phyloP scores from a whole-genome alignment of 2,329 filamentous ascomycete species.

The Xylariaceae sp. region DNA sequence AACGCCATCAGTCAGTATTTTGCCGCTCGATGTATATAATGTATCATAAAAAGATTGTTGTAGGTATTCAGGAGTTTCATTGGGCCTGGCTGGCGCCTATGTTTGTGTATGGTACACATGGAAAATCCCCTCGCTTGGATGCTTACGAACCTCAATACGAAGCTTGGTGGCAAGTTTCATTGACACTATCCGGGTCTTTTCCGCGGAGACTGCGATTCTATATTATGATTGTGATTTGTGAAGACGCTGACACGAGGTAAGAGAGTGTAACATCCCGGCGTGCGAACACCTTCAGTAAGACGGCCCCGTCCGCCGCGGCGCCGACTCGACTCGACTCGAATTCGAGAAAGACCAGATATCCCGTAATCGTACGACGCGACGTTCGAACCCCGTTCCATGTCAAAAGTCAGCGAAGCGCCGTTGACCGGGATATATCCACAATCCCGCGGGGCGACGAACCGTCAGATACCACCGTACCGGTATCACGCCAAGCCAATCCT shows the following conservation, averaged over 20 bases:
- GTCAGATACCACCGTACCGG: too few relatives aligned
- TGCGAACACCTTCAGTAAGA: neutral
- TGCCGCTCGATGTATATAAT: conserved; percentile 11
- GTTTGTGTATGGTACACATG: conserved; percentile 8
- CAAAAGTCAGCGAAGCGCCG: neutral
- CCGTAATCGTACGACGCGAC: neutral
- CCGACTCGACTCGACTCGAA: neutral
- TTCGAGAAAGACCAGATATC: neutral
- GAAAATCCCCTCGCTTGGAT: conserved; percentile 17
- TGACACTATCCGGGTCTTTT: conserved; percentile 7
- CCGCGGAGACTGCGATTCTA: neutral
- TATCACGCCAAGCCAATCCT: too few relatives aligned
- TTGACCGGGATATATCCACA: neutral
- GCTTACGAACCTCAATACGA: conserved; percentile 16
- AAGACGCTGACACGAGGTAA: too few relatives aligned
- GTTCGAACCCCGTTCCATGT: neutral
- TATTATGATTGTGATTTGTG: too few relatives aligned
- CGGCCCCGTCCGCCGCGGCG: too few relatives aligned
- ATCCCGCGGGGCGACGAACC: too few relatives aligned
- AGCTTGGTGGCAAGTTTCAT: neutral
- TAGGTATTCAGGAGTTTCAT: conserved; percentile 8
- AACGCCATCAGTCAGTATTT: neutral
- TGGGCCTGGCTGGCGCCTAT: conserved; percentile 3
- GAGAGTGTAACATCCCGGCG: too few relatives aligned
- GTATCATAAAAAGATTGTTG: conserved; percentile 18